Evolutionary conservation across 768 basidiomycete genomes (phyloP).

Genomic region (Paxillus involutus): DNA sequence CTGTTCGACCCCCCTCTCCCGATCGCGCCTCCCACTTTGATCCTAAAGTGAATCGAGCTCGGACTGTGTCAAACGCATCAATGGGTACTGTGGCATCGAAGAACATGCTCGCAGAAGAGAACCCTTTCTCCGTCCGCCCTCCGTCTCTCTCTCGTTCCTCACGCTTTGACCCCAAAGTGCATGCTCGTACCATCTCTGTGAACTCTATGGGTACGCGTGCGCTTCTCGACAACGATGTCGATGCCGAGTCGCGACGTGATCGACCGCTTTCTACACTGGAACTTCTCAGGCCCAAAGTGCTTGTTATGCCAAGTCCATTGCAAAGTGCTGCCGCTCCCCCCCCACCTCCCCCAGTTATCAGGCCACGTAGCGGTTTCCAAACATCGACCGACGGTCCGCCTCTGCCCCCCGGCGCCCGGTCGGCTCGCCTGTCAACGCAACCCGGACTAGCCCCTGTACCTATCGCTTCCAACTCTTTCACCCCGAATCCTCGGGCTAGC

Average conservation of each 20-base stretch:
- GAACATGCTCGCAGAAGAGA: conserved; percentile 43
- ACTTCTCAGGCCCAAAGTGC: conserved; percentile 84
- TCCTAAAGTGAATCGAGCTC: conserved; percentile 37
- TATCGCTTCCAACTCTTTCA: conserved; percentile 63
- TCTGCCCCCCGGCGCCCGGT: conserved; percentile 70
- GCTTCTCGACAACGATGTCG: conserved; percentile 54
- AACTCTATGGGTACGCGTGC: conserved; percentile 66
- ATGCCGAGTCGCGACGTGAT: conserved; percentile 38
- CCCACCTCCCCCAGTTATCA: conserved; percentile 33
- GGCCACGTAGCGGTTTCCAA: conserved; percentile 59
- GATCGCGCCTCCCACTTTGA: conserved; percentile 44
- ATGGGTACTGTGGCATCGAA: conserved; percentile 38
- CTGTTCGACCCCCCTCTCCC: conserved; percentile 36
- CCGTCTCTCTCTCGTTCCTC: conserved; percentile 62
- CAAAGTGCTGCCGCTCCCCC: conserved; percentile 45
- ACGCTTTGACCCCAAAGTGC: conserved; percentile 81
- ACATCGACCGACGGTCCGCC: conserved; percentile 71
- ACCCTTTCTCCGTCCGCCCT: conserved; percentile 68
- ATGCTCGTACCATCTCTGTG: conserved; percentile 60
- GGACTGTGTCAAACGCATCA: conserved; percentile 47
- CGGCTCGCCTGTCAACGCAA: conserved; percentile 49
- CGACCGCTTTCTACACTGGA: conserved; percentile 74
- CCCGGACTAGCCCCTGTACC: conserved; percentile 36
- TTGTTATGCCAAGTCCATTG: conserved; percentile 91
- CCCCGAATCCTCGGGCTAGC: conserved; percentile 72